phyloP scores from a whole-genome alignment of 352 stramenopile species.

The Phytophthora multivora region DNA sequence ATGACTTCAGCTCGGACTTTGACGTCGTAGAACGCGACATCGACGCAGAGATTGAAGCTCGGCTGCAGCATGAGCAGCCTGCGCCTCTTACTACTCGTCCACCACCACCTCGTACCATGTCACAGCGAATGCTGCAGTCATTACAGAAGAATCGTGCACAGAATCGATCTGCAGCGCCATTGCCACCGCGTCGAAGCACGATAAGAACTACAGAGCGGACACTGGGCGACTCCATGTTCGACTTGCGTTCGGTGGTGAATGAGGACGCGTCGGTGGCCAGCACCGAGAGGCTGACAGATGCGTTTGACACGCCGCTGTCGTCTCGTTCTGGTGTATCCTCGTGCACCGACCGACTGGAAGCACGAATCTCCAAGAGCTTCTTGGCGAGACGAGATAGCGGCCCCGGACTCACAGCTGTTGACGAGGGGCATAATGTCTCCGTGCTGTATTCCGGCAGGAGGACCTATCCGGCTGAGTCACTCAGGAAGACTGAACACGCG shows the following conservation, averaged over 20 bases:
- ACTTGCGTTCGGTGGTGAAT: constrained; percentile 15
- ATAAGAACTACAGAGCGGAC: not conserved
- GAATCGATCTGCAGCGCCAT: constrained; percentile 11
- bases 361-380: constrained; percentile 67
- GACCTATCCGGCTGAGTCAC: constrained; percentile 69
- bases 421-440: constrained; percentile 45
- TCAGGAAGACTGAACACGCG: constrained; percentile 47
- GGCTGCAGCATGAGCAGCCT: constrained; percentile 28
- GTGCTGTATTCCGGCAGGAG: constrained; percentile 62
- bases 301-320: constrained; percentile 29
- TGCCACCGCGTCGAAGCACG: not conserved
- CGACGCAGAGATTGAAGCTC: constrained; percentile 74
- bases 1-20: constrained; percentile 59
- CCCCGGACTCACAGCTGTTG: constrained; percentile 9
- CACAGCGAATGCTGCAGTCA: constrained; percentile 66
- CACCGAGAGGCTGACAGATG: constrained; percentile 17
- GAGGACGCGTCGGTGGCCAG: constrained; percentile 10
- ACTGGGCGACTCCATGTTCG: constrained; percentile 7
- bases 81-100: not conserved
- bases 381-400: constrained; percentile 34
- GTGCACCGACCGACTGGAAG: constrained; percentile 63
- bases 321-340: constrained; percentile 34
- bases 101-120: constrained; percentile 43
- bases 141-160: constrained; percentile 47
- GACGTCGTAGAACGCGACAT: constrained; percentile 72